A percentile compares a stretch with the other conserved stretches of the same genome.
Evolutionary conservation across 148 eudicot species (phyloP).

Genomic region (Rhododendron mucronatum): DNA sequence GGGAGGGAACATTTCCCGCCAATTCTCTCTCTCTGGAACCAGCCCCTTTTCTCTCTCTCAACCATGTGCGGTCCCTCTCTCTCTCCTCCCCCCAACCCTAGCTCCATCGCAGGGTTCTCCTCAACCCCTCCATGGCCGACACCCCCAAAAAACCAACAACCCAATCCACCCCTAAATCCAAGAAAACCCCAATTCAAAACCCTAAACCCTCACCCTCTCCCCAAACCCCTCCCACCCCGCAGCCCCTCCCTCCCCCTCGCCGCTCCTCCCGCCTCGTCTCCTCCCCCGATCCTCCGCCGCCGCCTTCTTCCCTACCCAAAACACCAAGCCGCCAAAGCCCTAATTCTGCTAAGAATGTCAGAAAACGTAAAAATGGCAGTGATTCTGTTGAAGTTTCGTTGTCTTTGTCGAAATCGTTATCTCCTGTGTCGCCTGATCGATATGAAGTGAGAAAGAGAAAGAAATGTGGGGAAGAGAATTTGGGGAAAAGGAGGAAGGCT

Average conservation of each 20-base stretch:
- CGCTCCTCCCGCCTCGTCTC: slow-evolving; percentile 24
- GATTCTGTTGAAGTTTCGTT: slow-evolving; percentile 7
- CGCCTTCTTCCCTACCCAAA: slow-evolving; percentile 11
- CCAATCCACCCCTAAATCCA: slow-evolving; percentile 15
- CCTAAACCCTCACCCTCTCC: slow-evolving; percentile 8
- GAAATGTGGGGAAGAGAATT: neutral
- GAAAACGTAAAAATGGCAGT: neutral
- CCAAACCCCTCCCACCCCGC: slow-evolving; percentile 19
- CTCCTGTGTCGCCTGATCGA: slow-evolving; percentile 43
- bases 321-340: neutral
- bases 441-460: slow-evolving; percentile 10
- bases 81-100: neutral
- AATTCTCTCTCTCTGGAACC: neutral
- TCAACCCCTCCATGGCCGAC: slow-evolving; percentile 37
- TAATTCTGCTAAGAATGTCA: slow-evolving; percentile 3
- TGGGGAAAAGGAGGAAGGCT: slow-evolving; percentile 1
- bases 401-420: neutral
- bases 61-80: neutral
- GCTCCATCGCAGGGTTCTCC: neutral
- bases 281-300: slow-evolving; percentile 8
- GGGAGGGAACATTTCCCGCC: neutral
- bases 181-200: slow-evolving; percentile 12
- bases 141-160: slow-evolving; percentile 34
- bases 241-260: slow-evolving; percentile 36
- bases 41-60: neutral